A percentile compares a stretch with the other conserved stretches of the same genome.
phyloP scores from a whole-genome alignment of 306 rosid genomes.

The Pachyrhizus erosus region DNA sequence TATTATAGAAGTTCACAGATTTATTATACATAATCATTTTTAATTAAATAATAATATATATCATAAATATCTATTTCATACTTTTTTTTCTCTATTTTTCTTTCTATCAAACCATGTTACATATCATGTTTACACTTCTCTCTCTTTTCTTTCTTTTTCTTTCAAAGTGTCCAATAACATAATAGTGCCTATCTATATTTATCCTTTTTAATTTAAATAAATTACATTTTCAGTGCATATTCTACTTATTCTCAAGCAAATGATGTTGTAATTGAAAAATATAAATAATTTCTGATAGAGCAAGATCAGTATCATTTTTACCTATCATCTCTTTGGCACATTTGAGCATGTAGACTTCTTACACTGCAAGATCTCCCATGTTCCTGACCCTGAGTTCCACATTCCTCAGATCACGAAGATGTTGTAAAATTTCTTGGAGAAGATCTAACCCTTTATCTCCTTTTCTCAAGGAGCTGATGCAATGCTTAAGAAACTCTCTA shows the following conservation, averaged over 20 bases:
- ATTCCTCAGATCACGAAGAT: conserved; percentile 91
- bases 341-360: conserved; percentile 36
- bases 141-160: no score
- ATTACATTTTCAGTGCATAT: not conserved
- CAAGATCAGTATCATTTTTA: conserved; percentile 45
- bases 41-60: no score
- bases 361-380: conserved; percentile 56
- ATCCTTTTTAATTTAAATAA: no score
- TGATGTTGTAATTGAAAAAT: not conserved
- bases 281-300: not conserved
- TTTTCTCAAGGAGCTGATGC: conserved; percentile 86
- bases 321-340: conserved; percentile 47
- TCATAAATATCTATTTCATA: no score
- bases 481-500: conserved; percentile 92
- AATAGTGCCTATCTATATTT: no score
- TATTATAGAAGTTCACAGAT: not conserved
- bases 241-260: not conserved
- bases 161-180: no score
- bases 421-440: conserved; percentile 92
- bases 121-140: no score
- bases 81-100: no score
- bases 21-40: not conserved
- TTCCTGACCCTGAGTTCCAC: conserved; percentile 73
- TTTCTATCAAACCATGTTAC: no score
- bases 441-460: conserved; percentile 87